Evolutionary conservation across 257 asterid species (phyloP).

Genomic region (Pogostemon cablin): DNA sequence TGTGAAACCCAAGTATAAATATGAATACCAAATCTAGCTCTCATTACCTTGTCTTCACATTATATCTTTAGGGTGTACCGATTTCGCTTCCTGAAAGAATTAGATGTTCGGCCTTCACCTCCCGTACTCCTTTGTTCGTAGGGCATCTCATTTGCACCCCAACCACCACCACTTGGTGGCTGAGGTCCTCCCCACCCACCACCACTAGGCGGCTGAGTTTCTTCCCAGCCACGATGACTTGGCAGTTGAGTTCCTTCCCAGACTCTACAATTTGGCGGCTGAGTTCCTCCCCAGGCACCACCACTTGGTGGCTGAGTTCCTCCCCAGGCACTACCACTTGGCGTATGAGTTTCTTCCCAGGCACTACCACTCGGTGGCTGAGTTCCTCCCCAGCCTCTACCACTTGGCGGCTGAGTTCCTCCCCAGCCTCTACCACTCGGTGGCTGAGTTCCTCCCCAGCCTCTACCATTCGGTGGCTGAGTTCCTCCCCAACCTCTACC

Average conservation of each 20-base stretch:
- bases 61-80: not conserved
- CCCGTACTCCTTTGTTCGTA: not conserved
- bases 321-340: slow-evolving; percentile 21
- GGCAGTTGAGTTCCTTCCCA: slow-evolving; percentile 14
- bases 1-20: not conserved
- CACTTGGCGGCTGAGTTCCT: not conserved
- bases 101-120: slow-evolving; percentile 23
- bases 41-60: slow-evolving; percentile 15
- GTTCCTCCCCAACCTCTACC: slow-evolving; percentile 4
- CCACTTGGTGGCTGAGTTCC: not conserved
- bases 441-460: slow-evolving; percentile 26
- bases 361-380: not conserved
- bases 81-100: not conserved
- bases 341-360: slow-evolving; percentile 4
- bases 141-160: slow-evolving; percentile 3
- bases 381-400: slow-evolving; percentile 23
- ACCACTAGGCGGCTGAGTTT: not conserved
- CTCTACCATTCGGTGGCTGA: not conserved
- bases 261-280: not conserved
- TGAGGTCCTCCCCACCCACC: slow-evolving; percentile 17
- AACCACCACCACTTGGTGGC: slow-evolving; percentile 2
- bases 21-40: not conserved
- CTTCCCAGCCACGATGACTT: slow-evolving; percentile 20
- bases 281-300: slow-evolving; percentile 17
- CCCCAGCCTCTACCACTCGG: slow-evolving; percentile 20